Evolutionary conservation across 441 rosid genomes (phyloP).

Genomic region (Aquilaria agallochum): DNA sequence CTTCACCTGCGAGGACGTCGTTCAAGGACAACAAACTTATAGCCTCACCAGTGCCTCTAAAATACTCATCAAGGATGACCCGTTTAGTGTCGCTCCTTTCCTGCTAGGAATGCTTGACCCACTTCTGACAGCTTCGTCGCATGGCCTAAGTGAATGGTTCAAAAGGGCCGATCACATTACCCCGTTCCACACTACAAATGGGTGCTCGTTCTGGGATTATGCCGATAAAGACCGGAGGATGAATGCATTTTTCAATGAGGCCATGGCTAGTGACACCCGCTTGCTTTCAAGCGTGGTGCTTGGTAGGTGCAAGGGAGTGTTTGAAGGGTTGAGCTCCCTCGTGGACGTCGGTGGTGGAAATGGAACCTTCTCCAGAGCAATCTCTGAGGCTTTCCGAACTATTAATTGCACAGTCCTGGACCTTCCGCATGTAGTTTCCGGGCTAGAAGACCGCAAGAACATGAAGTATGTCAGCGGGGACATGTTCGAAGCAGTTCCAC

Average conservation of each 20-base stretch:
- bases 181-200: slow-evolving; percentile 12
- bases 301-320: slow-evolving; percentile 16
- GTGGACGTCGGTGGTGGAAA: slow-evolving; percentile 37
- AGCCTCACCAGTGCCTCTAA: slow-evolving; percentile 23
- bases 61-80: slow-evolving; percentile 25
- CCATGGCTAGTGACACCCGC: slow-evolving; percentile 28
- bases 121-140: slow-evolving; percentile 6
- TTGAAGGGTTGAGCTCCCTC: slow-evolving; percentile 20
- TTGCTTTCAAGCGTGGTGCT: slow-evolving; percentile 7
- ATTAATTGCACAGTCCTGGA: slow-evolving; percentile 23
- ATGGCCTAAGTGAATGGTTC: slow-evolving; percentile 19
- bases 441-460: slow-evolving; percentile 18
- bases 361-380: slow-evolving; percentile 20
- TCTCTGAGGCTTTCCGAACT: slow-evolving; percentile 22
- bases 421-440: slow-evolving; percentile 19
- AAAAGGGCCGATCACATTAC: slow-evolving; percentile 6
- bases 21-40: slow-evolving; percentile 14
- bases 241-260: slow-evolving; percentile 14
- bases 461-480: slow-evolving; percentile 32
- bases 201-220: slow-evolving; percentile 14
- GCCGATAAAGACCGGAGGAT: slow-evolving; percentile 6
- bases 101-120: slow-evolving; percentile 23
- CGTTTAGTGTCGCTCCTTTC: slow-evolving; percentile 3
- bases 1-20: slow-evolving; percentile 6
- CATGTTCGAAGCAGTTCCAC: slow-evolving; percentile 38